Percentiles rank a stretch among this genome's conserved stretches.
phyloP scores from a whole-genome alignment of 257 asterid species.

The Nicotiana attenuata region DNA sequence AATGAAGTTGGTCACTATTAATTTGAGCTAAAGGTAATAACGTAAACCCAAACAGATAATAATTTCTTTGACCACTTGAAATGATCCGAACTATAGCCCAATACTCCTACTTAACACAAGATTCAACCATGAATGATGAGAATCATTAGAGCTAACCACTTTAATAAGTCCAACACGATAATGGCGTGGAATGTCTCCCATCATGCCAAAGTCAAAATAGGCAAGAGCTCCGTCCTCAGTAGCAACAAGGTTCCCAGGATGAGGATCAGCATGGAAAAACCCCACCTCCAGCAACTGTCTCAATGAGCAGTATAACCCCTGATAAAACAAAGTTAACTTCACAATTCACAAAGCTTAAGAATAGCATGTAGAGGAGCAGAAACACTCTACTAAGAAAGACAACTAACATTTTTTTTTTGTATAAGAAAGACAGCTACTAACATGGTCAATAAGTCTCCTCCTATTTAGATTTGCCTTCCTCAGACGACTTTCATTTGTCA shows the following conservation, averaged over 20 bases:
- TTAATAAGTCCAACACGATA: conserved; percentile 92
- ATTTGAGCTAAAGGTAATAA: background rate
- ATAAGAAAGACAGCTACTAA: conserved; percentile 20
- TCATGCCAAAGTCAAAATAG: conserved; percentile 98
- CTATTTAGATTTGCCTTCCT: conserved; percentile 66
- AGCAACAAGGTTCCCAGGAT: conserved; percentile 97
- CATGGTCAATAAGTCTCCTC: conserved; percentile 81
- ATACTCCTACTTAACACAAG: background rate
- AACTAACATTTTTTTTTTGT: background rate
- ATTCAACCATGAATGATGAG: background rate
- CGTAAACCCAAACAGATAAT: background rate
- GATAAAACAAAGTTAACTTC: conserved; percentile 9
- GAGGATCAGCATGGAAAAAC: conserved; percentile 98
- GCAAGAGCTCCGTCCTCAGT: conserved; percentile 86
- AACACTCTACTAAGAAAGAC: background rate
- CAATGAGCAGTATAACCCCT: conserved; percentile 93
- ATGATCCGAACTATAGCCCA: background rate
- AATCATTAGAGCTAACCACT: conserved; percentile 49
- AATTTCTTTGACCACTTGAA: background rate
- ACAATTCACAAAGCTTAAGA: background rate
- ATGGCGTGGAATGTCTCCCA: conserved; percentile 98
- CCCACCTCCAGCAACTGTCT: conserved; percentile 98
- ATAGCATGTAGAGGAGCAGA: background rate
- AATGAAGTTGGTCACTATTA: background rate
- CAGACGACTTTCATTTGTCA: conserved; percentile 68